phyloP scores from a whole-genome alignment of 441 rosid genomes.

The Eutrema salsugineum region DNA sequence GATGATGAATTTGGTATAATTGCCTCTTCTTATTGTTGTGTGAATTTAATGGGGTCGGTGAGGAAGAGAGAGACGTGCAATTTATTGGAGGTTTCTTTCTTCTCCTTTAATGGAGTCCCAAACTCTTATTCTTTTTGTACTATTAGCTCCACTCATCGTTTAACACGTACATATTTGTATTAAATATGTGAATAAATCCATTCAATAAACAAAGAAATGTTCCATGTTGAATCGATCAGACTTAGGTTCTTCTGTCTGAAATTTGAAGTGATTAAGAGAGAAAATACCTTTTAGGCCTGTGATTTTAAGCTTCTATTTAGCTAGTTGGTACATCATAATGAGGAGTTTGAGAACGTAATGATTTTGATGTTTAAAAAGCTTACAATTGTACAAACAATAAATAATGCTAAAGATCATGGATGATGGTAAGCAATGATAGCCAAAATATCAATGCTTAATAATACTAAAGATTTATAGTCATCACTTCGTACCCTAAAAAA shows the following conservation, averaged over 20 bases:
- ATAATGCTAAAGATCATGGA: neutral
- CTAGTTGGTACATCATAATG: neutral
- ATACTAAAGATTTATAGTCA: too few relatives aligned
- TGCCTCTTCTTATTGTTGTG: conserved; percentile 5
- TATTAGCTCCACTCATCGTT: neutral
- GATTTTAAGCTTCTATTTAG: neutral
- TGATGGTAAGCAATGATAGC: neutral
- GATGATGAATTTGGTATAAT: conserved; percentile 14
- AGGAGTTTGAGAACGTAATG: neutral
- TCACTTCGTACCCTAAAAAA: neutral
- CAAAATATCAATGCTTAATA: neutral
- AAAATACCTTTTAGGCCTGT: neutral
- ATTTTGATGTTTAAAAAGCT: neutral
- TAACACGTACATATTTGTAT: conserved; percentile 3
- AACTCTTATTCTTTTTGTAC: neutral
- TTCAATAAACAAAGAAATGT: conserved; percentile 3
- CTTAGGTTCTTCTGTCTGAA: neutral
- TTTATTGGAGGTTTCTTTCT: conserved; percentile 17
- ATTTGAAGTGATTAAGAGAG: neutral
- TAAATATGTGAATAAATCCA: neutral
- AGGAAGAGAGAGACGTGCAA: conserved; percentile 23
- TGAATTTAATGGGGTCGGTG: conserved; percentile 28
- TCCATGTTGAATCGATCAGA: neutral
- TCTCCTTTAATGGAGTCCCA: conserved; percentile 17
- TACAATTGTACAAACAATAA: neutral